A percentile compares a stretch with the other conserved stretches of the same genome.
Evolutionary conservation across 257 asterid genomes (phyloP).

Genomic region (Solanum piurae): DNA sequence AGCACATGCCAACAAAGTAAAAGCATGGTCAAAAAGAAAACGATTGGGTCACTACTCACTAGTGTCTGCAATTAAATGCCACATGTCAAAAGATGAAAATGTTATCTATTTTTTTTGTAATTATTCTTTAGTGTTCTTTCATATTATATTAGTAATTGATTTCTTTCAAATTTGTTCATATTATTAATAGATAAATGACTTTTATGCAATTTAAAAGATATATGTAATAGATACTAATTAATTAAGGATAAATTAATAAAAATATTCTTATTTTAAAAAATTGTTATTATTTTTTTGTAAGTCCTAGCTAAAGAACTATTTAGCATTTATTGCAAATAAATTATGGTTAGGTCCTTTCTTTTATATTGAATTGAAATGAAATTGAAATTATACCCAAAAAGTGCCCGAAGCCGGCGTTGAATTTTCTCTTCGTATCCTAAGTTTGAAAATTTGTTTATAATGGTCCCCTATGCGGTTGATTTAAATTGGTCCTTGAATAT

Average conservation of each 20-base stretch:
- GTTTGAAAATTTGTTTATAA: not conserved
- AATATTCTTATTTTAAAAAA: no score
- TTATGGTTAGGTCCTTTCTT: not conserved
- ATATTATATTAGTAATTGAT: not conserved
- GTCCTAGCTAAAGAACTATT: no score
- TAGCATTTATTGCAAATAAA: not conserved
- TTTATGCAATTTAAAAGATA: no score
- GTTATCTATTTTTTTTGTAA: not conserved
- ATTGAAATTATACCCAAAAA: not conserved
- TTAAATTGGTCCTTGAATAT: not conserved
- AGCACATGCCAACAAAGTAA: not conserved
- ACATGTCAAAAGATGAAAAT: not conserved
- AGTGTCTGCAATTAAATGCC: not conserved
- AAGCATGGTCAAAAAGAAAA: not conserved
- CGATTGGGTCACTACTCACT: not conserved
- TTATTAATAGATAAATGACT: no score
- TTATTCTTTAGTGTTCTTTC: no score
- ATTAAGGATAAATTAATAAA: no score
- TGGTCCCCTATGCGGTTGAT: not conserved
- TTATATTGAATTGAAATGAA: no score
- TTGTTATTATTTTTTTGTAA: no score
- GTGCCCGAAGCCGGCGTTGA: not conserved
- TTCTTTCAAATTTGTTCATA: no score
- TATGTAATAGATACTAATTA: no score
- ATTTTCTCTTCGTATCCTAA: not conserved